These are phyloP conservation scores for Ailanthus altissimus DNA, from an alignment of 345 rosid species.

Conservation along the genomic window DNA sequence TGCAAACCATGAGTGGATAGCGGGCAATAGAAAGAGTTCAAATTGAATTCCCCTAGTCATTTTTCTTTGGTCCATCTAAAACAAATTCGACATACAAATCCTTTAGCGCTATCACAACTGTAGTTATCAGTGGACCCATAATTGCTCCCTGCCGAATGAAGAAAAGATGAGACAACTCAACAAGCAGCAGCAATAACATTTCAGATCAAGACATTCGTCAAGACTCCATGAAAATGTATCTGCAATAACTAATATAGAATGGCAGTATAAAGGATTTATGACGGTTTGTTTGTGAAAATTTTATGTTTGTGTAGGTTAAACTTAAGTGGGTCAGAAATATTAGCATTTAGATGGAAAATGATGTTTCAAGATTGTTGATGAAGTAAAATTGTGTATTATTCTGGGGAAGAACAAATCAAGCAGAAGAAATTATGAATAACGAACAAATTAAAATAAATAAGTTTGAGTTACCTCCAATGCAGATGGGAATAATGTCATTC, in stretches of 20 bases:
- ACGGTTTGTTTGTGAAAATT: background rate
- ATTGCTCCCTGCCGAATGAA: constrained; percentile 77
- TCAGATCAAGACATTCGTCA: constrained; percentile 5
- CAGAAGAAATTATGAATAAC: background rate
- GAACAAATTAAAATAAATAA: background rate
- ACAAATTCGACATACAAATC: constrained; percentile 89
- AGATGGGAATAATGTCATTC: constrained; percentile 92
- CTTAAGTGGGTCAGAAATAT: background rate
- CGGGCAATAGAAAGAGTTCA: background rate
- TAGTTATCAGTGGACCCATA: constrained; percentile 96
- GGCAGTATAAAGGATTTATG: too few species aligned
- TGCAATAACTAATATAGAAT: background rate
- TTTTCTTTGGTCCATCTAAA: constrained; percentile 58
- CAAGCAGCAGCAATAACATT: background rate
- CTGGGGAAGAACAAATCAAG: background rate
- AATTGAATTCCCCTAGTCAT: constrained; percentile 23
- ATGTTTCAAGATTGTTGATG: background rate
- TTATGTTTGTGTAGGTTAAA: background rate
- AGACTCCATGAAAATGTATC: background rate
- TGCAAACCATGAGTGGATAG: constrained; percentile 14
- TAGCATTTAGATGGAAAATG: background rate
- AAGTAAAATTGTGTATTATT: background rate
- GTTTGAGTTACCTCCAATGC: constrained; percentile 70
- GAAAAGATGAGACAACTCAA: background rate
- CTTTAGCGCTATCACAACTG: constrained; percentile 86